Evolutionary conservation across 2,329 filamentous ascomycete genomes (phyloP), one percentile per base, ranked within the genome.

Genomic region (Arthrobotrys pseudoclavata): DNA sequence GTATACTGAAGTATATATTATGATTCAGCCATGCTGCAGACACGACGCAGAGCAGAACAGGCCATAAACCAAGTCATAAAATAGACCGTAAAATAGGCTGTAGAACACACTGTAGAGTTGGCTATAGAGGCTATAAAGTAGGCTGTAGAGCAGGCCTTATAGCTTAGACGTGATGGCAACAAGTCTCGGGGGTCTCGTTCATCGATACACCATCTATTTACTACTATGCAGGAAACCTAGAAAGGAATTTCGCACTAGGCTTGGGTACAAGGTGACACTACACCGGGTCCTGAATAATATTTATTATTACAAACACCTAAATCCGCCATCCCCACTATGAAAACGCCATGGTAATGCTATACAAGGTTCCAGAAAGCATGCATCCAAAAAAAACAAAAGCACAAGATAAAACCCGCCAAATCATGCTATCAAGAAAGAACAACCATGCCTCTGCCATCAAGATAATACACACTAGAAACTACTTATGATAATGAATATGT

Each of bases 401-500:
- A 45, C 3, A 24, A 22, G 22, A 66, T 18, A 40, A 40, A 37
- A 2, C 15, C 15, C 4, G 9, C 40, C 9, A 52, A 66, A 34
- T 37, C 13, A 29, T 47, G 47, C 18, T 7, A 52, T n/a, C 24
- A 52, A 22, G 13, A 6, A 31, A 22, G 22, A 24, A 40, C 15
- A 40, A 7, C 22, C 24, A 52, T 52, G 12, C n/a, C 9, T 3
- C 12, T 24, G 12, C 22, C n/a, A 26, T 10, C 50, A 31, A 18
- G 50, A 31, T 29, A 15, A 48, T 13, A 24, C 18, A 24, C 45
- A 3, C 10, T 48, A 3, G 34, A 12, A 37, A 9, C 12, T 7
- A 40, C 12, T 15, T 29, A 13, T n/a, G 12, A 45, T 61, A 6
- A 24, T 40, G 5, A 20, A 57, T n/a, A 77, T 24, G 74, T 77